A percentile compares a stretch with the other conserved stretches of the same genome.
These are phyloP conservation scores for Solanum gracilifrons DNA, from an alignment of 257 asterid genomes.

Conservation along the genomic window DNA sequence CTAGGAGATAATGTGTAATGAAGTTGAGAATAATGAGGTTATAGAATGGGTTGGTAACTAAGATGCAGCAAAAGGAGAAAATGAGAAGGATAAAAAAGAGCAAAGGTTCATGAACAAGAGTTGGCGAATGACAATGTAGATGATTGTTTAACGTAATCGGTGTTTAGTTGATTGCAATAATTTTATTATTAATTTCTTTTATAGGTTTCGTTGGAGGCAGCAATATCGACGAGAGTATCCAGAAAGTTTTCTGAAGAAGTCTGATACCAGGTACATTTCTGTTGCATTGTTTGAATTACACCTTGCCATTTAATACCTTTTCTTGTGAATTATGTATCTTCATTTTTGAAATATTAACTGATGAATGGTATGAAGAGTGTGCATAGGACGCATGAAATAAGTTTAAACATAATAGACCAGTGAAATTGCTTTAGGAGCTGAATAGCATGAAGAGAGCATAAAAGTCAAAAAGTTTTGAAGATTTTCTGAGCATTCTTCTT, in stretches of 20 bases:
- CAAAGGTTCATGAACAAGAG: not conserved
- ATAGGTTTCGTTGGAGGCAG: conserved; percentile 85
- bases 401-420: not conserved
- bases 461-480: not conserved
- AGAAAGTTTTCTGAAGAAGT: conserved; percentile 62
- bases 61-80: not conserved
- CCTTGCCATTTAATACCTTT: not conserved
- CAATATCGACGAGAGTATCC: conserved; percentile 78
- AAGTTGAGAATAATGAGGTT: not conserved
- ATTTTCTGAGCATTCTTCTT: not conserved
- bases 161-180: not conserved
- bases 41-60: not conserved
- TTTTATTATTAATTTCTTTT: conserved; percentile 8
- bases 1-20: not conserved
- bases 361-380: not conserved
- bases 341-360: not conserved
- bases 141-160: not conserved
- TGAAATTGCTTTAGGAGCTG: not conserved
- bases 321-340: not conserved
- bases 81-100: not conserved
- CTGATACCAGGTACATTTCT: conserved; percentile 57
- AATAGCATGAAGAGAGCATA: not conserved
- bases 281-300: not conserved
- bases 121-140: not conserved
- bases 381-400: not conserved